Percentiles rank a stretch among this genome's conserved stretches.
Evolutionary conservation across 2,329 filamentous ascomycete genomes (phyloP).

Genomic region (Annulohypoxylon truncatum): DNA sequence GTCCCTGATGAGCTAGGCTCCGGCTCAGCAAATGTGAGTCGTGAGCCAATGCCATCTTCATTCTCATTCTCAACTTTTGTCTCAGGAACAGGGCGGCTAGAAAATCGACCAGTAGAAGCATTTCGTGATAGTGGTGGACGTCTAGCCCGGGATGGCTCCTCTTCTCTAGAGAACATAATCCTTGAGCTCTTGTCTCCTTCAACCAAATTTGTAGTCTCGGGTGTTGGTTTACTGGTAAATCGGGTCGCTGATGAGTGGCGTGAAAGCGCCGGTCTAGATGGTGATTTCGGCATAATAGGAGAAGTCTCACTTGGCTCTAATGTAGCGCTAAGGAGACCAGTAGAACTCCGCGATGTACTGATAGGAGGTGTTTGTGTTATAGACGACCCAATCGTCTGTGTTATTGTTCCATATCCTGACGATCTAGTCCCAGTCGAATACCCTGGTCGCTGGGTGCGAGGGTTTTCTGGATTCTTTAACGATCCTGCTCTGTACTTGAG

Average conservation of each 20-base stretch:
- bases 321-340: constrained; percentile 14
- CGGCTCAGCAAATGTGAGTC: constrained; percentile 71
- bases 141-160: constrained; percentile 45
- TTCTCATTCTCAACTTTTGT: constrained; percentile 67
- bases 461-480: constrained; percentile 46
- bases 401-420: constrained; percentile 47
- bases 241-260: constrained; percentile 67
- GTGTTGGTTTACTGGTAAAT: constrained; percentile 80
- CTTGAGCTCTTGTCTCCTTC: constrained; percentile 74
- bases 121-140: constrained; percentile 57
- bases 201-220: constrained; percentile 73
- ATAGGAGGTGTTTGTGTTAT: constrained; percentile 24
- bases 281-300: constrained; percentile 32
- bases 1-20: constrained; percentile 51
- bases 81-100: constrained; percentile 71
- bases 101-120: constrained; percentile 67
- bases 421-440: constrained; percentile 22
- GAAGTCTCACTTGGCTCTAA: constrained; percentile 20
- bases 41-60: constrained; percentile 68
- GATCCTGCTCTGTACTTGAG: constrained; percentile 48
- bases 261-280: constrained; percentile 60
- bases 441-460: constrained; percentile 31
- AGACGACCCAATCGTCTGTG: constrained; percentile 4
- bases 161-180: constrained; percentile 77
- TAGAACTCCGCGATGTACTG: constrained; percentile 29